These are phyloP conservation scores for Blastomyces percursus DNA, from an alignment of 2,329 filamentous ascomycete genomes.

Conservation along the genomic window DNA sequence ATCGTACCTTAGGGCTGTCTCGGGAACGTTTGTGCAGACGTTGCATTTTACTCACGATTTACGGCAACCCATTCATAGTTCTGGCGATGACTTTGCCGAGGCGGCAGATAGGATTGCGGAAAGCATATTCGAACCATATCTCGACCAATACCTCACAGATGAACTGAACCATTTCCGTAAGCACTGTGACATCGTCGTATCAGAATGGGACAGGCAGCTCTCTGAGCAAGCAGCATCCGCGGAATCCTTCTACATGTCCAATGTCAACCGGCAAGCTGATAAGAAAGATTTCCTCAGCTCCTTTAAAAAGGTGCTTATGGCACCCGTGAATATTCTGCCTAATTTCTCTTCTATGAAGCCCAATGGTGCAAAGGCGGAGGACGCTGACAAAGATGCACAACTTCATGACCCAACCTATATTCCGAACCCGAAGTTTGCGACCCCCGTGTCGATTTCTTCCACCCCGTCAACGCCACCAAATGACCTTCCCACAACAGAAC, in stretches of 20 bases:
- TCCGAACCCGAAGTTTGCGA: conserved; percentile 28
- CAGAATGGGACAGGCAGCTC: conserved; percentile 80
- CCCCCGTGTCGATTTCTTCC: conserved; percentile 21
- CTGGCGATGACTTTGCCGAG: conserved; percentile 49
- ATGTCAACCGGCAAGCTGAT: conserved; percentile 83
- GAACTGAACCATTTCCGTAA: conserved; percentile 77
- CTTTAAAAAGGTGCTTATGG: conserved; percentile 98
- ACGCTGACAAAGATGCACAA: conserved; percentile 18
- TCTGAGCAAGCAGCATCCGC: conserved; percentile 81
- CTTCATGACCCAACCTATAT: conserved; percentile 14
- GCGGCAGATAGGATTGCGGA: conserved; percentile 58
- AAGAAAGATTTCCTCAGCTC: conserved; percentile 94
- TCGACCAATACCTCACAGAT: conserved; percentile 87
- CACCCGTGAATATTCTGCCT: conserved; percentile 85
- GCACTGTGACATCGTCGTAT: conserved; percentile 65
- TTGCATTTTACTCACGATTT: conserved; percentile 65
- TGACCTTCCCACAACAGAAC: conserved; percentile 75
- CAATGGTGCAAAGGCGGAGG: conserved; percentile 25
- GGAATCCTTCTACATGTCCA: conserved; percentile 93
- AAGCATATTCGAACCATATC: conserved; percentile 75
- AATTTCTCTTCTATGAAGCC: conserved; percentile 55
- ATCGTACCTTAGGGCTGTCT: conserved; percentile 73
- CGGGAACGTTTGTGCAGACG: conserved; percentile 78
- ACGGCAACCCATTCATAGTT: conserved; percentile 47
- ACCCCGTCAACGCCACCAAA: conserved; percentile 15